phyloP scores from a whole-genome alignment of 371 early-diverging fungal genomes.

The Haplosporangium sp. region DNA sequence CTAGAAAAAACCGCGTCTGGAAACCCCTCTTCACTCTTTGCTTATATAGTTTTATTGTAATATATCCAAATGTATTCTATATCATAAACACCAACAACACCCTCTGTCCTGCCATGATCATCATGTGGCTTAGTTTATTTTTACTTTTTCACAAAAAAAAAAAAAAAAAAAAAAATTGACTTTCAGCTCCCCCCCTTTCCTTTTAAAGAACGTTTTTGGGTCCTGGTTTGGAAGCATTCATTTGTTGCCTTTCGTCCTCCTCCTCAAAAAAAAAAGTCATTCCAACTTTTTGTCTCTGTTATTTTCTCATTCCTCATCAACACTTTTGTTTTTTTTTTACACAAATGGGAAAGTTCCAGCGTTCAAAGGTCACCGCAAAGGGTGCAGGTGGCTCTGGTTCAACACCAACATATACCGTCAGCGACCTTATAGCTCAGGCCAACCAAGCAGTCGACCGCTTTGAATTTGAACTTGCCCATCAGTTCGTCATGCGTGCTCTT shows the following conservation, averaged over 20 bases:
- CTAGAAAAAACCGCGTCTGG: background rate
- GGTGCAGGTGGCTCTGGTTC: constrained; percentile 8
- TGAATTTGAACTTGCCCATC: constrained; percentile 78
- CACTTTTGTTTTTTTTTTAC: background rate
- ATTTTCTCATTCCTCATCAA: background rate
- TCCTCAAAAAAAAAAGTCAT: background rate
- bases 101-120: background rate
- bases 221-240: background rate
- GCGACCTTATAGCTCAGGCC: constrained; percentile 74
- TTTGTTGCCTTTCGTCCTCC: background rate
- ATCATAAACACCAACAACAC: background rate
- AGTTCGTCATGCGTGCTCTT: constrained; percentile 79
- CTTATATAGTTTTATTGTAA: no score
- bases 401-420: constrained; percentile 62
- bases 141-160: background rate
- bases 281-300: background rate
- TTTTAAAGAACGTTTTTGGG: background rate
- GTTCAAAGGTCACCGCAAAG: constrained; percentile 31
- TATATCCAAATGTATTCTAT: background rate
- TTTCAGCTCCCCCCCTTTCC: background rate
- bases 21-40: no score
- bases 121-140: constrained; percentile 6
- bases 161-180: constrained; percentile 5
- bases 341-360: constrained; percentile 48
- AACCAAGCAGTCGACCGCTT: constrained; percentile 81